A percentile compares a stretch with the other conserved stretches of the same genome.
Evolutionary conservation across 2,329 filamentous ascomycete species (phyloP).

Genomic region (Arthrinium phaeospermum): DNA sequence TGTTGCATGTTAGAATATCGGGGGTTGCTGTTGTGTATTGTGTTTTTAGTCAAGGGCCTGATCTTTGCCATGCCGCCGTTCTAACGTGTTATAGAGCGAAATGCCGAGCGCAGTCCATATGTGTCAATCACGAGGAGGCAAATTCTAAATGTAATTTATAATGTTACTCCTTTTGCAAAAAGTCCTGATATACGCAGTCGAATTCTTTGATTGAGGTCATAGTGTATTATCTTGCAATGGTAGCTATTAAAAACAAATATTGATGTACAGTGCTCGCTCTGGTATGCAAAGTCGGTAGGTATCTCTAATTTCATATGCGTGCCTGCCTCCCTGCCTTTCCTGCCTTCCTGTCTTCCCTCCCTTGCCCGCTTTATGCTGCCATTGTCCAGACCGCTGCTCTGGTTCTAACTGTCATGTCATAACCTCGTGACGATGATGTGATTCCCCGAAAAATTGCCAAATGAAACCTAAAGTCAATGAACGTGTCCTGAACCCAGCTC

Average conservation of each 20-base stretch:
- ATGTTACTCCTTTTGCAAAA: no score
- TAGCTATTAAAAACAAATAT: background rate
- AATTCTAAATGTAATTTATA: no score
- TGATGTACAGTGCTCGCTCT: background rate
- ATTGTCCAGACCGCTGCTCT: background rate
- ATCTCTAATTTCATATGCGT: slow-evolving; percentile 1
- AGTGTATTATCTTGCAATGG: background rate
- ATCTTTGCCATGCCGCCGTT: background rate
- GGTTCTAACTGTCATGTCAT: background rate
- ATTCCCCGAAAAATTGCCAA: background rate
- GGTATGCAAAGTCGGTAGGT: slow-evolving; percentile 11
- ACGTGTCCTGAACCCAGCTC: background rate
- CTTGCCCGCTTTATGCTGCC: background rate
- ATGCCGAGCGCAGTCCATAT: background rate
- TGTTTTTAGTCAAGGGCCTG: background rate
- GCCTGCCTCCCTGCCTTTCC: background rate
- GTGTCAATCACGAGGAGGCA: no score
- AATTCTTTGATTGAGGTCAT: no score
- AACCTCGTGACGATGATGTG: background rate
- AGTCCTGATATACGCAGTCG: no score
- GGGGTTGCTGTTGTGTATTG: background rate
- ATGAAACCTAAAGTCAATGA: background rate
- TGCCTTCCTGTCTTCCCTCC: background rate
- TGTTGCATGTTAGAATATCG: background rate
- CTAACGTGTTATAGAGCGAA: background rate